Conservation (phyloP, 345 rosid genomes). For the Noccaea caerulescens region DNA sequence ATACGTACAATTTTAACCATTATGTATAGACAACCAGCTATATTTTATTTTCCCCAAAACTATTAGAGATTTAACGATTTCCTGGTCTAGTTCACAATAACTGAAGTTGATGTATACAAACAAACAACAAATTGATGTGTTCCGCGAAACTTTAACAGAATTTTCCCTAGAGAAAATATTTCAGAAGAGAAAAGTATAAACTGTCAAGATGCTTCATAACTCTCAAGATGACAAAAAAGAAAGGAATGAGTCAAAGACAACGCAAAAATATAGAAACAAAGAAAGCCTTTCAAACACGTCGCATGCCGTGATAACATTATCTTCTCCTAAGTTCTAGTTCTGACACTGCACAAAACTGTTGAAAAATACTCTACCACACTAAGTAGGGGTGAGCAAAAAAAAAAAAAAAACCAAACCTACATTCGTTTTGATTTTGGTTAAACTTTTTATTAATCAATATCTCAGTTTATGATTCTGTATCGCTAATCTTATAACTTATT, state of each 20-base stretch:
- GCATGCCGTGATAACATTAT: not conserved
- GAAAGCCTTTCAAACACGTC: constrained; percentile 21
- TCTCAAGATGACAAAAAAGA: not conserved
- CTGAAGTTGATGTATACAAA: not conserved
- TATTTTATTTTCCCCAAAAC: not conserved
- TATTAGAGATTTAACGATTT: not conserved
- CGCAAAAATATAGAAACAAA: not conserved
- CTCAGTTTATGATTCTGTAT: not conserved
- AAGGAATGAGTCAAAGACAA: constrained; percentile 24
- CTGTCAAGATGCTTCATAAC: not conserved
- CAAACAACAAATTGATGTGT: not conserved
- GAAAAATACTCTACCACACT: no score
- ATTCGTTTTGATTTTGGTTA: no score
- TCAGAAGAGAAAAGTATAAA: constrained; percentile 3
- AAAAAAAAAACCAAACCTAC: no score
- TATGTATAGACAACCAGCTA: not conserved
- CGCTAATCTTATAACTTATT: no score
- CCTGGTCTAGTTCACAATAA: not conserved
- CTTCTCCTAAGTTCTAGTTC: not conserved
- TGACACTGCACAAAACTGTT: not conserved
- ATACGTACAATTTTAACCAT: no score
- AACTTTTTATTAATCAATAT: no score
- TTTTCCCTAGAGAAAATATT: not conserved
- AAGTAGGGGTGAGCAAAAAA: no score
- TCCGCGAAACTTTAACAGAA: not conserved